Evolutionary conservation across 2,329 filamentous ascomycete species (phyloP).

Genomic region (Ophiosphaerella korrae): DNA sequence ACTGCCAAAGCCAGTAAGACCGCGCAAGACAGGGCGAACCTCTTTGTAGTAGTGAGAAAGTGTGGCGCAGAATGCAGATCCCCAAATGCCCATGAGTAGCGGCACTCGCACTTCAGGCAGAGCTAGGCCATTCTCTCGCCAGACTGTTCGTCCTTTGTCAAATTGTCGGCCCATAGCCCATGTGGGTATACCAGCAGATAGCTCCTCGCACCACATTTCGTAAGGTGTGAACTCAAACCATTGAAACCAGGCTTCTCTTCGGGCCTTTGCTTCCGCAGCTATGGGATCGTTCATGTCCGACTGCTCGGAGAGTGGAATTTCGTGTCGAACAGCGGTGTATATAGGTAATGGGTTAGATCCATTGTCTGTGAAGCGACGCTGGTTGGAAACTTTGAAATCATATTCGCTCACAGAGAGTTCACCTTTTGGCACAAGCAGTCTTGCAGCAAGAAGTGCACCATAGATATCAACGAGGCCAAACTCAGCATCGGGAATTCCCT

Average conservation of each 20-base stretch:
- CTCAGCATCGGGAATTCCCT: constrained; percentile 76
- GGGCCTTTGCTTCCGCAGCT: constrained; percentile 53
- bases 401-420: constrained; percentile 75
- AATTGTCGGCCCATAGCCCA: constrained; percentile 91
- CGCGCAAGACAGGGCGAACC: constrained; percentile 78
- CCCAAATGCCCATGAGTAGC: constrained; percentile 90
- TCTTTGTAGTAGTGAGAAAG: constrained; percentile 96
- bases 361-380: constrained; percentile 73
- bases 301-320: constrained; percentile 74
- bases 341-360: constrained; percentile 89
- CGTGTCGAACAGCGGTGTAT: constrained; percentile 92
- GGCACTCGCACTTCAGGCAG: constrained; percentile 85
- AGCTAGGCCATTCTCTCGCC: constrained; percentile 67
- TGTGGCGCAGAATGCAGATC: constrained; percentile 94
- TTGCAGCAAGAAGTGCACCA: constrained; percentile 80
- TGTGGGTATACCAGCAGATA: constrained; percentile 87
- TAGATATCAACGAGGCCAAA: constrained; percentile 95
- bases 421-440: constrained; percentile 83
- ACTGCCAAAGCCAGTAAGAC: constrained; percentile 73
- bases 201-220: constrained; percentile 93
- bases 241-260: constrained; percentile 85
- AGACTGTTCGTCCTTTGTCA: constrained; percentile 69
- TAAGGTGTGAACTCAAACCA: constrained; percentile 94
- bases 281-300: constrained; percentile 41
- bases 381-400: constrained; percentile 91